phyloP scores from a whole-genome alignment of 2,329 filamentous ascomycete species.

The Aspergillus glaucus region DNA sequence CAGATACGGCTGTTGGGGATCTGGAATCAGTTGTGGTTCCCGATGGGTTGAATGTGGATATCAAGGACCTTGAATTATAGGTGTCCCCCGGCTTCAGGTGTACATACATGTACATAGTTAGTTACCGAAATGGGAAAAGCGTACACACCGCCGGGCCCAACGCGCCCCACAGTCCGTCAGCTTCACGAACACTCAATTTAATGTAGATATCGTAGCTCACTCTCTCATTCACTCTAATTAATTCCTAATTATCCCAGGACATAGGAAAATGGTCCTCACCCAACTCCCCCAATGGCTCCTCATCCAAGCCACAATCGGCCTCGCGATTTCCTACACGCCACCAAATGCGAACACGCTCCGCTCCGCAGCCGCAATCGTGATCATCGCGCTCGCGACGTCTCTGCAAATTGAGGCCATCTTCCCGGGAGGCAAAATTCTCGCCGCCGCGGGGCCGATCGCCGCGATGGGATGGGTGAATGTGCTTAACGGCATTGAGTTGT shows the following conservation, averaged over 20 bases:
- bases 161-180: background rate
- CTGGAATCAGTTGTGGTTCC: background rate
- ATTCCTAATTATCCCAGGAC: background rate
- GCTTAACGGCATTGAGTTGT: constrained; percentile 14
- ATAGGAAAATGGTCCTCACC: background rate
- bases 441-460: constrained; percentile 8
- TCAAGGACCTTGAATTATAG: background rate
- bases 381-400: constrained; percentile 7
- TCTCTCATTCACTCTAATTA: background rate
- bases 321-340: constrained; percentile 7
- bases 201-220: background rate
- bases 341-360: constrained; percentile 3
- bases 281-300: constrained; percentile 7
- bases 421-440: constrained; percentile 3
- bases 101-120: background rate
- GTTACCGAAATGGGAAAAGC: background rate
- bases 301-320: constrained; percentile 10
- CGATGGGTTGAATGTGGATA: background rate
- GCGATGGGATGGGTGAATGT: constrained; percentile 19
- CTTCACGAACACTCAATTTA: background rate
- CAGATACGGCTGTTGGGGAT: background rate
- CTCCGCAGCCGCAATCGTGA: constrained; percentile 1
- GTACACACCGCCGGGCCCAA: background rate
- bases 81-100: too few species aligned
- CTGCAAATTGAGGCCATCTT: constrained; percentile 4